A percentile compares a stretch with the other conserved stretches of the same genome.
Conservation (phyloP, 306 rosid species). For the Begonia fuchsioides region DNA sequence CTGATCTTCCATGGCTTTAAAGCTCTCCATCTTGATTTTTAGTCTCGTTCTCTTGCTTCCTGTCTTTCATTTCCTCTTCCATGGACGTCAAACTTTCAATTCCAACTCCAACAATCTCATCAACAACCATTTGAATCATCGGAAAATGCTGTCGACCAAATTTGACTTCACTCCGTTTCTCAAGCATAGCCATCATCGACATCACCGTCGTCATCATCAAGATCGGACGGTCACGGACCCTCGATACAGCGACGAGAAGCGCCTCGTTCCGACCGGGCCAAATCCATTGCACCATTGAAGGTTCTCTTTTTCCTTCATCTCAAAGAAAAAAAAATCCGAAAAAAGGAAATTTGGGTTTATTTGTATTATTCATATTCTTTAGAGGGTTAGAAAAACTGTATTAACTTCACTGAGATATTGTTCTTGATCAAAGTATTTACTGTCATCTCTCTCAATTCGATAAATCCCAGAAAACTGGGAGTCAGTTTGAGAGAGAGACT, state of each 20-base stretch:
- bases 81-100: conserved; percentile 15
- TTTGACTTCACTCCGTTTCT: conserved; percentile 49
- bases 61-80: conserved; percentile 25
- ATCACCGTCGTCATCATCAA: conserved; percentile 7
- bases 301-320: conserved; percentile 5
- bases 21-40: conserved; percentile 21
- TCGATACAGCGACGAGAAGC: conserved; percentile 50
- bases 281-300: conserved; percentile 80
- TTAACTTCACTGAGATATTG: no score
- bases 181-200: conserved; percentile 12
- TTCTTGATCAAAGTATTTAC: no score
- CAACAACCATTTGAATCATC: conserved; percentile 6
- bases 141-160: conserved; percentile 23
- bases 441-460: no score
- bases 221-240: conserved; percentile 30
- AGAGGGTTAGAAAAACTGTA: no score
- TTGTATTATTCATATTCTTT: no score
- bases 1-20: conserved; percentile 19
- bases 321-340: not conserved
- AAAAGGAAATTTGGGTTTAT: not conserved
- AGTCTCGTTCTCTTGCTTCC: conserved; percentile 32
- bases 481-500: no score
- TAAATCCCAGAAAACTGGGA: no score
- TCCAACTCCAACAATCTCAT: not conserved
- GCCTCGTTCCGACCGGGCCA: conserved; percentile 88